Evolutionary conservation across 2,329 filamentous ascomycete genomes (phyloP).

Genomic region (Diaporthe velutina): DNA sequence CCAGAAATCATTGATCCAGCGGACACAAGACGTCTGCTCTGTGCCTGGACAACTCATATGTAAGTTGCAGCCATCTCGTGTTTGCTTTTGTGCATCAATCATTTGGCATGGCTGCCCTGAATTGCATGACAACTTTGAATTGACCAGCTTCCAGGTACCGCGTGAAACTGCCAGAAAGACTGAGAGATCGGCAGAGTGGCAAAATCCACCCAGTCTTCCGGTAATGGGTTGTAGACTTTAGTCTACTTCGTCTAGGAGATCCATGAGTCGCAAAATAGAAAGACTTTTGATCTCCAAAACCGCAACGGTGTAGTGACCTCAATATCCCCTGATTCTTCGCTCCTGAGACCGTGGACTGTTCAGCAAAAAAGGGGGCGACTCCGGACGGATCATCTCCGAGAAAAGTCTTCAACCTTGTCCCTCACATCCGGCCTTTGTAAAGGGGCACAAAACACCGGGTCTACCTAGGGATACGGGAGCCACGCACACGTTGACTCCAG

Average conservation of each 20-base stretch:
- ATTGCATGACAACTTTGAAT: too few relatives aligned
- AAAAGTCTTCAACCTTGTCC: not conserved
- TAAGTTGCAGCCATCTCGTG: slow-evolving; percentile 44
- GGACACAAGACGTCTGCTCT: slow-evolving; percentile 66
- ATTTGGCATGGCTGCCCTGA: not conserved
- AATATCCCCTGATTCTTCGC: not conserved
- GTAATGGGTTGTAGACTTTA: not conserved
- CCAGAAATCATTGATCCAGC: slow-evolving; percentile 76
- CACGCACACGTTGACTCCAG: not conserved
- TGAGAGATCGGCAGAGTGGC: slow-evolving; percentile 30
- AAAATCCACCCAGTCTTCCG: slow-evolving; percentile 25
- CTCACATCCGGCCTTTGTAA: not conserved
- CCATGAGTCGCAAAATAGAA: not conserved
- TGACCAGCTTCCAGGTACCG: slow-evolving; percentile 13
- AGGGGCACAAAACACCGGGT: slow-evolving; percentile 13
- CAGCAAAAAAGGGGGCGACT: not conserved
- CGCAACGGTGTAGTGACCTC: not conserved
- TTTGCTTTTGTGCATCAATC: too few relatives aligned
- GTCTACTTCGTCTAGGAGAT: too few relatives aligned
- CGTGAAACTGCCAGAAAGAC: slow-evolving; percentile 32
- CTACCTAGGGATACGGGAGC: not conserved
- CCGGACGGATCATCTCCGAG: slow-evolving; percentile 6
- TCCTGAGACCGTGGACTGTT: not conserved
- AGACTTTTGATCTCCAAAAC: not conserved
- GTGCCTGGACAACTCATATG: slow-evolving; percentile 67